phyloP scores from a whole-genome alignment of 805 yeast genomes.

The Metschnikowia shivogae region DNA sequence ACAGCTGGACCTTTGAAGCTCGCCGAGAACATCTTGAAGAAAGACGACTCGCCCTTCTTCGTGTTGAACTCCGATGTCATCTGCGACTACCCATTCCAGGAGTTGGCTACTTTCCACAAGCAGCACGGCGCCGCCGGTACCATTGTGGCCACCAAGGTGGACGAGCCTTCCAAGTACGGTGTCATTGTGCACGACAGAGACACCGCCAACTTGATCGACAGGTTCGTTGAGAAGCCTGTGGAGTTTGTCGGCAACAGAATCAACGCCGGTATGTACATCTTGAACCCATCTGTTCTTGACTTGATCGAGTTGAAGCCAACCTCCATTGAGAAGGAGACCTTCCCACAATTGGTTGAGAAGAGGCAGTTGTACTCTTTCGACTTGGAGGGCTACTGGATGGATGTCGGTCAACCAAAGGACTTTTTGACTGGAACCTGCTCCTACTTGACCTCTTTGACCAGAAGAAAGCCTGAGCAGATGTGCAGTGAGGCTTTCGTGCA shows the following conservation, averaged over 20 bases:
- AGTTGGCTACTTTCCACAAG: constrained; percentile 87
- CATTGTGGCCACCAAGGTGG: constrained; percentile 98
- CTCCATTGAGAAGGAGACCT: constrained; percentile 98
- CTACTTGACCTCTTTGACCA: constrained; percentile 81
- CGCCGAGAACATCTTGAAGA: constrained; percentile 89
- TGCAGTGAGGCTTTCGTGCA: constrained; percentile 68
- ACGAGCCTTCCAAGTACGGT: constrained; percentile 99
- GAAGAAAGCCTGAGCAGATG: constrained; percentile 70
- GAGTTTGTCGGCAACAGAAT: constrained; percentile 99
- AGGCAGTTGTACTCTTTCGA: constrained; percentile 91
- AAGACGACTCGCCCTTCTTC: constrained; percentile 95
- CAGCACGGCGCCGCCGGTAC: constrained; percentile 98
- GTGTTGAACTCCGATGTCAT: constrained; percentile 98
- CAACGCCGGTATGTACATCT: constrained; percentile 97
- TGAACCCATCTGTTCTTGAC: constrained; percentile 96
- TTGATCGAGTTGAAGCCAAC: constrained; percentile 97
- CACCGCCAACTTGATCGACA: constrained; percentile 91
- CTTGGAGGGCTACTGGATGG: constrained; percentile 99
- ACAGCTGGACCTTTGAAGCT: constrained; percentile 99
- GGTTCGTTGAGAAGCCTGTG: constrained; percentile 99
- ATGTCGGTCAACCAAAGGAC: constrained; percentile 99
- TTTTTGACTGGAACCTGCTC: constrained; percentile 93
- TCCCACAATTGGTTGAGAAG: constrained; percentile 91
- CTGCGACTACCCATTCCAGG: constrained; percentile 96
- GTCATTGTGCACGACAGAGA: constrained; percentile 97